Conservation (phyloP, 306 rosid genomes). For the Astragalus glycyphyllos region DNA sequence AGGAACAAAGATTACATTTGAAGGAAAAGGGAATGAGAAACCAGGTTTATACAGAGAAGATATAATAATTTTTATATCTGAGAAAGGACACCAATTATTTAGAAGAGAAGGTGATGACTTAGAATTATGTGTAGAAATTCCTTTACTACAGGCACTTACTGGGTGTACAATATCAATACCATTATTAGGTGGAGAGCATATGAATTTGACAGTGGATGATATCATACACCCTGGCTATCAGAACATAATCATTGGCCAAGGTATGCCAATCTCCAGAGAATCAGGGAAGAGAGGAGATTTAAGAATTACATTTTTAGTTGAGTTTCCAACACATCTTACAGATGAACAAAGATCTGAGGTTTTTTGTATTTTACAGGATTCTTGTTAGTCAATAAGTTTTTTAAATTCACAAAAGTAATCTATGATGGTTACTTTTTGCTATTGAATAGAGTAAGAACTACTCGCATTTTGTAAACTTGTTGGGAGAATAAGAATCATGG, state of each 20-base stretch:
- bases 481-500: slow-evolving; percentile 1
- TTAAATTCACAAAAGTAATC: not conserved
- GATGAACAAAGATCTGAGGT: slow-evolving; percentile 62
- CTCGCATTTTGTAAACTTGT: too few species aligned
- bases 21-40: slow-evolving; percentile 73
- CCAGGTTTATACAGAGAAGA: slow-evolving; percentile 58
- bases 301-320: slow-evolving; percentile 63
- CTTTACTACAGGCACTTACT: slow-evolving; percentile 71
- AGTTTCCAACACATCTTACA: slow-evolving; percentile 68
- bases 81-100: slow-evolving; percentile 65
- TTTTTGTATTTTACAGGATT: slow-evolving; percentile 55
- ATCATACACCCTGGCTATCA: slow-evolving; percentile 66
- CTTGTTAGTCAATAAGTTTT: slow-evolving; percentile 16
- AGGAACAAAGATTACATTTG: slow-evolving; percentile 84
- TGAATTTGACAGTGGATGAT: slow-evolving; percentile 55
- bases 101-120: slow-evolving; percentile 83
- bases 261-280: slow-evolving; percentile 65
- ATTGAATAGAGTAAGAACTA: not conserved
- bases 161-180: slow-evolving; percentile 71
- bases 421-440: not conserved
- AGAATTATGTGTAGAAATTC: slow-evolving; percentile 61
- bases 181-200: slow-evolving; percentile 62
- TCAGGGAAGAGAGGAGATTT: slow-evolving; percentile 67
- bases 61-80: slow-evolving; percentile 55
- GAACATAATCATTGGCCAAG: slow-evolving; percentile 62